Conservation (phyloP, 768 basidiomycete genomes). For the Neoboletus magnificus region DNA sequence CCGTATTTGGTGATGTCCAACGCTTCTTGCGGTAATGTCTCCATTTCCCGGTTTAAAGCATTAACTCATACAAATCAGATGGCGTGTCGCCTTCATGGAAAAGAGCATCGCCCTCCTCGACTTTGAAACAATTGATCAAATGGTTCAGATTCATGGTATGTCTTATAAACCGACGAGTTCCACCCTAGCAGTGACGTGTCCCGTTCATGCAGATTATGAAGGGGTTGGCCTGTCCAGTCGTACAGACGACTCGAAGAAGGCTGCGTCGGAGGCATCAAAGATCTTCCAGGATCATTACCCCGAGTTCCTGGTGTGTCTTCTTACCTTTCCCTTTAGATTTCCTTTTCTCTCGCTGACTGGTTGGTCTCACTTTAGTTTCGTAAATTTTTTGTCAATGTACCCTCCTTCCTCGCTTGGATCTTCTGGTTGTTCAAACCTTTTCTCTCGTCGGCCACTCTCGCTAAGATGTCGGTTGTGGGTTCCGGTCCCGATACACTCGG, state of each 20-base stretch:
- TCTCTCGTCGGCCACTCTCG: conserved; percentile 66
- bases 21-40: conserved; percentile 65
- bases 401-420: conserved; percentile 71
- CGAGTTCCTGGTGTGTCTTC: conserved; percentile 56
- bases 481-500: conserved; percentile 55
- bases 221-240: conserved; percentile 65
- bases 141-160: conserved; percentile 69
- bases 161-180: not conserved
- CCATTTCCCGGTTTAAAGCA: not conserved
- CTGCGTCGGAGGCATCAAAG: conserved; percentile 68
- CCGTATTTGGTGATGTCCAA: conserved; percentile 73
- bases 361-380: conserved; percentile 42
- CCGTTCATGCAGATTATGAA: conserved; percentile 56
- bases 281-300: conserved; percentile 80
- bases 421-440: conserved; percentile 83
- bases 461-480: conserved; percentile 80
- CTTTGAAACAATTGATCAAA: conserved; percentile 70
- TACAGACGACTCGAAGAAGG: conserved; percentile 72
- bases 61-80: conserved; percentile 40
- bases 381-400: conserved; percentile 84
- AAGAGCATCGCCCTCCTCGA: conserved; percentile 58
- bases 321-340: conserved; percentile 13
- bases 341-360: not conserved
- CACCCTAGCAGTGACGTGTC: not conserved
- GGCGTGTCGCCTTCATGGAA: conserved; percentile 81